Evolutionary conservation across 768 basidiomycete species (phyloP).

Genomic region (Auricularia auricula-judae): DNA sequence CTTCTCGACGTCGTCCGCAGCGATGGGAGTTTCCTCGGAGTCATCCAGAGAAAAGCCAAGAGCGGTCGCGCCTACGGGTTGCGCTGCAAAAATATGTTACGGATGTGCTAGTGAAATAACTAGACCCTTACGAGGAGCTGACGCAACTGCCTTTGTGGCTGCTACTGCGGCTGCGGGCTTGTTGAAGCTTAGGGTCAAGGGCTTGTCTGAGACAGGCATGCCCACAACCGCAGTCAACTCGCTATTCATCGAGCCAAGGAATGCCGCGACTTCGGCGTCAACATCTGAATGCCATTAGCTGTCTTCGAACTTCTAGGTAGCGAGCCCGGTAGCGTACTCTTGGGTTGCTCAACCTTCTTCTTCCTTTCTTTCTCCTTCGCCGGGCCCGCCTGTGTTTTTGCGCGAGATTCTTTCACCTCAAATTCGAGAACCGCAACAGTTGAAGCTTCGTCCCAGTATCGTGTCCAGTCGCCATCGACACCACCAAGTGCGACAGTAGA

Average conservation of each 20-base stretch:
- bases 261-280: slow-evolving; percentile 22
- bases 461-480: slow-evolving; percentile 59
- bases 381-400: slow-evolving; percentile 20
- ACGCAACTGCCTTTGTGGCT: slow-evolving; percentile 16
- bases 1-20: slow-evolving; percentile 28
- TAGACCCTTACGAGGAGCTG: slow-evolving; percentile 23
- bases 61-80: slow-evolving; percentile 10
- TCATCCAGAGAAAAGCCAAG: slow-evolving; percentile 67
- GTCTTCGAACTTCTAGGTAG: not conserved
- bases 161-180: slow-evolving; percentile 22
- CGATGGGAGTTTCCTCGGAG: slow-evolving; percentile 19
- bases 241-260: slow-evolving; percentile 1
- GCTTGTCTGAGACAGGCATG: slow-evolving; percentile 68
- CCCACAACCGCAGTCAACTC: slow-evolving; percentile 36
- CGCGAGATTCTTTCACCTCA: slow-evolving; percentile 50
- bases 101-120: not conserved
- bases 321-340: slow-evolving; percentile 15
- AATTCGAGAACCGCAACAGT: slow-evolving; percentile 68
- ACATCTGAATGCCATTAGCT: slow-evolving; percentile 14
- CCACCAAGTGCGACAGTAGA: slow-evolving; percentile 64
- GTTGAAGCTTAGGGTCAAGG: slow-evolving; percentile 66
- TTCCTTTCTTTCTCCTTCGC: slow-evolving; percentile 9
- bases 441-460: slow-evolving; percentile 89
- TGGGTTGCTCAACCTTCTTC: slow-evolving; percentile 21
- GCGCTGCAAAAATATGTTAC: not conserved